A percentile compares a stretch with the other conserved stretches of the same genome.
phyloP scores from a whole-genome alignment of 2,329 filamentous ascomycete species.

The Nemania sp. region DNA sequence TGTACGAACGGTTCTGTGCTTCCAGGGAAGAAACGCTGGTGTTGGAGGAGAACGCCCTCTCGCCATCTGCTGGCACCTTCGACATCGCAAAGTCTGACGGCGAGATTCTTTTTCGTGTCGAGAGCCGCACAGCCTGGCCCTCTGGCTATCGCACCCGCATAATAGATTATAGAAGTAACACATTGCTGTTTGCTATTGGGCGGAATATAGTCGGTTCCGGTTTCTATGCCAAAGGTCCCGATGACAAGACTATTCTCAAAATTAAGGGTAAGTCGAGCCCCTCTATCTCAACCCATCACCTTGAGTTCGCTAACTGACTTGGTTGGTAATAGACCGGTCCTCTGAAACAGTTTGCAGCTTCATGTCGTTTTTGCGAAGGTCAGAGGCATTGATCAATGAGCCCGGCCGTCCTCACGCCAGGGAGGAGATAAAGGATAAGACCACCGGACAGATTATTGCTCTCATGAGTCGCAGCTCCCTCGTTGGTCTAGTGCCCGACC shows the following conservation, averaged over 20 bases:
- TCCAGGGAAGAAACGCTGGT: too few relatives aligned
- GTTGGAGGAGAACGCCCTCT: too few relatives aligned
- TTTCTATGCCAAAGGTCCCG: background rate
- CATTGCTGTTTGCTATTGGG: background rate
- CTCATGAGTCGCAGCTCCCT: constrained; percentile 24
- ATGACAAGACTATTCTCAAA: background rate
- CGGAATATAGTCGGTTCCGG: background rate
- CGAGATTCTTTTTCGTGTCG: background rate
- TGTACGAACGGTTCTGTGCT: background rate
- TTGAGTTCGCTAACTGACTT: background rate
- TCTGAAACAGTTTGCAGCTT: constrained; percentile 63
- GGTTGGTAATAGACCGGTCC: constrained; percentile 48
- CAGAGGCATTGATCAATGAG: constrained; percentile 51
- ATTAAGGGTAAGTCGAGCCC: background rate
- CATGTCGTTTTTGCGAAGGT: constrained; percentile 49
- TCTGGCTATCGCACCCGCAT: background rate
- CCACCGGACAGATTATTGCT: constrained; percentile 57
- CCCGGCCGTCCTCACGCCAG: constrained; percentile 46
- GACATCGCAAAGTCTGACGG: background rate
- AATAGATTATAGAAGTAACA: background rate
- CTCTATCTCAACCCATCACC: background rate
- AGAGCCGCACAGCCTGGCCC: background rate
- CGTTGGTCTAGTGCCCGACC: too few relatives aligned
- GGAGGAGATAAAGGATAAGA: constrained; percentile 64
- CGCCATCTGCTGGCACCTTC: too few relatives aligned